Evolutionary conservation across 1,284 basidiomycete species (phyloP), one percentile per base, ranked within the genome.

Genomic region (Boletus calvinii): DNA sequence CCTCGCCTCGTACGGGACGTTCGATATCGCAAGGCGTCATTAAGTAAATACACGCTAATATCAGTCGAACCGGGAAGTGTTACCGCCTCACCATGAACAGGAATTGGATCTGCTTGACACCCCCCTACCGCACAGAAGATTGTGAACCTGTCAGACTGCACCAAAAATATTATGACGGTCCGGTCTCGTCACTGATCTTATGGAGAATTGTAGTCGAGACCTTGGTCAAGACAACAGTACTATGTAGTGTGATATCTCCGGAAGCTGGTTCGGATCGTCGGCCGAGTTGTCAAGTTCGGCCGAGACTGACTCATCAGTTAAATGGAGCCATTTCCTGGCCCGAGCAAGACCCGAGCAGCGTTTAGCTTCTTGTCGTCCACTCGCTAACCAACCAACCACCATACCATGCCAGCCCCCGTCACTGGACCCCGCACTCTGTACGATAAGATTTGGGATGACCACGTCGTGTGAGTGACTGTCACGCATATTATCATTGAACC

Each of bases 371-470:
- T 20, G 15, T 31, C 36, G 5, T 36, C 30, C 37, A 40, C 46
- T 52, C 40, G 22, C 42, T 40, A 24, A 10, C 32, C n/a, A 13
- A 17, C 24, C 41, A 34, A 29, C 30, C 41, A 31, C 43, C 59
- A 60, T 52, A 85, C 29, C n/a, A 63, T 88, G 86, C 80, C 86
- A 57, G 75, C 73, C 49, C 73, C 79, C 34, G 66, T 80, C 20
- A 62, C 74, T 53, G 69, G 75, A 31, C 90, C 92, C 13, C 84
- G 90, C 59, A 96, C 94, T 42, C 77, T 96, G 35, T 95, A 96
- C 74, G 94, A 96, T 75, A 96, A 96, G 77, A 92, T 97, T 62
- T 97, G 92, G 84, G 92, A 96, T 62, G 92, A 96, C 71, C 94
- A 97, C 74, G 83, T 95, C 65, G 88, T 97, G 89, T 91, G 63